Evolutionary conservation across 768 basidiomycete genomes (phyloP), one percentile per base, ranked within the genome.

Genomic region (Exsudoporus frostii): DNA sequence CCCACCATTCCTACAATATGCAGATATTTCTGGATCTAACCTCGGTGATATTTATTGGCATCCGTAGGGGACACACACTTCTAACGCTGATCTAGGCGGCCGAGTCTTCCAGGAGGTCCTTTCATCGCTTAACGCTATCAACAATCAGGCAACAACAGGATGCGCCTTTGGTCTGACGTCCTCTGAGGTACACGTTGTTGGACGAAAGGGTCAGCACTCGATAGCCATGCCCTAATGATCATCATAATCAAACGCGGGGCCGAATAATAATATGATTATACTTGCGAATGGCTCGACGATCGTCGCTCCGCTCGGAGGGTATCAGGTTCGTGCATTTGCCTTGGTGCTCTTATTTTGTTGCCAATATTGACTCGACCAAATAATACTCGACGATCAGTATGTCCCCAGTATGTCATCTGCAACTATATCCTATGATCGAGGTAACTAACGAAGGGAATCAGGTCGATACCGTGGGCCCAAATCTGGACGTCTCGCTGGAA

Each of bases 211-310:
- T 43, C n/a, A 11, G 25, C n/a, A 13, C 25, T 11, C 29, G 13
- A 19, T 24, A 7, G 17, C 15, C 33, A 7, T 34, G 17, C 33
- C 11, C 10, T 24, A 27, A n/a, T n/a, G 29, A 17, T n/a, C n/a
- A n/a, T n/a, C n/a, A n/a, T n/a, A n/a, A n/a, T n/a, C n/a, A n/a
- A n/a, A n/a, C n/a, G n/a, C n/a, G n/a, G n/a, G n/a, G n/a, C n/a
- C n/a, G n/a, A n/a, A n/a, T n/a, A n/a, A n/a, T n/a, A n/a, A n/a
- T n/a, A n/a, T n/a, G n/a, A n/a, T n/a, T n/a, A n/a, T n/a, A n/a
- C n/a, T n/a, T n/a, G 84, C 88, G 1, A 85, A 91, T 61, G 82
- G 84, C 2, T 76, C 84, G 3, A 78, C 67, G 11, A 67, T 90
- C 51, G 65, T 67, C 3, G 83, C 79, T 9, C 86, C 89, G 5